Evolutionary conservation across 169 alveolate genomes (phyloP), one percentile per base, ranked within the genome.

Genomic region (Prorocentrum cordatum): DNA sequence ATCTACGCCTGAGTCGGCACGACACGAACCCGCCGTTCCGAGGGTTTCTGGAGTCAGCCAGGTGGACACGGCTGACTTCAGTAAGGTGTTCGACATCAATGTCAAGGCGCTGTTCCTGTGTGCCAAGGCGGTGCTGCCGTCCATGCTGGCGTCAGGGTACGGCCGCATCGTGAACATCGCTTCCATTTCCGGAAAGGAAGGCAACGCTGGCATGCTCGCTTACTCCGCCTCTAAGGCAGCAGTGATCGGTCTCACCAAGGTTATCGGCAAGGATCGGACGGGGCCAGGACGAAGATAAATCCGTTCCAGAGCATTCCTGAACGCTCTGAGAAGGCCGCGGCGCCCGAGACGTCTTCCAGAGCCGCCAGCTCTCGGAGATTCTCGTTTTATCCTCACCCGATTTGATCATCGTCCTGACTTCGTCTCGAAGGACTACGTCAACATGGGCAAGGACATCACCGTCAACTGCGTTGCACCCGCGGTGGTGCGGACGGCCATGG

Each of bases 151-250:
- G 58, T 22, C 32, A 18, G 80, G 80, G 68, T 82, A 82, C 20
- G 91, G 91, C 58, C 91, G 91, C 36, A 82, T 82, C 22, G 91
- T 82, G 68, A 82, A 82, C 80, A 82, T 82, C 45, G 91, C 91
- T 12, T 82, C 91, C 70, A 82, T 82, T 24, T 82, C 91, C 3
- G 91, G 91, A 7, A 82, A 82, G 91, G 89, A 82, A 24, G 91
- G 91, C 27, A 82, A 82, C 18, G 91, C 91, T 9, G 91, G 91
- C 33, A 82, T 82, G 91, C 27, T 82, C 68, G 91, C 91, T 10
- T 82, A 82, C 32, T 82, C 91, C 31, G 45, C 91, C 0, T 82
- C 91, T 54, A 82, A 82, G 80, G 91, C 39, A 7, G 91, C 91
- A 12, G 91, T 82, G 32, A 82, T 82, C 91, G 64, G 64, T 38